Evolutionary conservation across 331 rosid genomes (phyloP), one percentile per base, ranked within the genome.

Genomic region (Spiraea crenata): DNA sequence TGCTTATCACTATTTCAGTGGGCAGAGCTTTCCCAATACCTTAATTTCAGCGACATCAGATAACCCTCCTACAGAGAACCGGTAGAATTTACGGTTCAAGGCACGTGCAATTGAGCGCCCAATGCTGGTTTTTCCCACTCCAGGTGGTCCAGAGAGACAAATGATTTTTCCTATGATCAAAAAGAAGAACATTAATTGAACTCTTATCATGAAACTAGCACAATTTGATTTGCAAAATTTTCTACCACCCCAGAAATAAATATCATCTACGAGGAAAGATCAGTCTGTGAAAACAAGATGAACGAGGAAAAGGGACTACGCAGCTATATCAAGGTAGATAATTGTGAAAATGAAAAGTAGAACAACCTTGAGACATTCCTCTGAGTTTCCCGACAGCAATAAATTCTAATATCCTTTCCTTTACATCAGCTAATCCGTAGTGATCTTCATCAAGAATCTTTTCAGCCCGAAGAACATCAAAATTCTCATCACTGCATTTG

Each of bases 21-120:
- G 11, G 63, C 46, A 55, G 45, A 69, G 34, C 64, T 42, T 76
- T 13, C 17, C 39, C 72, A 51, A 63, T 85, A 95, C 99, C 99
- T 95, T 95, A 73, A 95, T 95, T 85, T 95, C 99, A 75, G 99
- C 99, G 17, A 95, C 99, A 82, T 95, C 99, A 64, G 93, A 83
- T 76, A 95, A 88, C 71, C 99, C 99, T 83, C 99, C 99, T 34
- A 95, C 99, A 49, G 99, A 95, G 75, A 95, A 95, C 37, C 99
- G 84, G 76, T 80, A 95, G 86, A 91, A 95, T 73, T 95, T 86
- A 58, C 99, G 96, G 75, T 95, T 88, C 89, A 95, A 84, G 75
- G 99, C 98, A 58, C 96, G 98, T 0, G 99, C 99, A 88, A 95
- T 91, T 49, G 99, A 95, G 41, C 98, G 99, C 61, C 99, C 99